Base-by-base conservation (phyloP, 352 stramenopile species). In the Phytophthora cryptogea region DNA sequence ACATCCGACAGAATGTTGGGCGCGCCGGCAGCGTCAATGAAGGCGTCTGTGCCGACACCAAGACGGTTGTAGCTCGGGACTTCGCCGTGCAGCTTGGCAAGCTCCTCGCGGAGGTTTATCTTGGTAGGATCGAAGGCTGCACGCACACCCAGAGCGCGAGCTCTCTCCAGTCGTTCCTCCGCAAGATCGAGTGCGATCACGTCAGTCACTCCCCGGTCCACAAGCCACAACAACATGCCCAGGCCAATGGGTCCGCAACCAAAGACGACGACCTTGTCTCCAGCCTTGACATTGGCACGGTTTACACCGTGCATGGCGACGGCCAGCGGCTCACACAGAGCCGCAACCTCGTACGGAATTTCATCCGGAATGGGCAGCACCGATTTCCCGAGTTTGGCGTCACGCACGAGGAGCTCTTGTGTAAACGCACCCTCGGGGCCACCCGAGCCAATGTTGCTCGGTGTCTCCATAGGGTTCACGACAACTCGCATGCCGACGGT, bases 361-460 rank as follows among this genome's bases (percentile, higher is more conserved):
- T 54, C 54, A 20, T 68, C 54, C n/a, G 60, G 54, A 68, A 68
- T 68, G n/a, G 60, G 54, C 1, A 68, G 41, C 33, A 68, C 60
- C 26, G 60, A 68, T 5, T 30, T 16, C 7, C 60, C 60, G n/a
- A 68, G 54, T 16, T 64, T 57, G 26, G 54, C 60, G 10, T 68
- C 60, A 10, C 60, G 54, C 13, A 68, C 60, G n/a, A 68, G 23
- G 2, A 68, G 47, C 17, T 68, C 60, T 26, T 68, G 60, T 0
- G 60, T 68, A 41, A 68, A 68, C 26, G 60, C 60, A 33, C 60
- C 60, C 13, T 68, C 60, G 0, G 54, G 54, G 7, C 54, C 60
- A 2, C 60, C 54, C 26, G 60, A 68, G 4, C 60, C 60, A 33
- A 68, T 68, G 36, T 68, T 68, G 31, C 60, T 68, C 8, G 60